Evolutionary conservation across 2,329 filamentous ascomycete genomes (phyloP).

Genomic region (Trichoderma koningiopsis): DNA sequence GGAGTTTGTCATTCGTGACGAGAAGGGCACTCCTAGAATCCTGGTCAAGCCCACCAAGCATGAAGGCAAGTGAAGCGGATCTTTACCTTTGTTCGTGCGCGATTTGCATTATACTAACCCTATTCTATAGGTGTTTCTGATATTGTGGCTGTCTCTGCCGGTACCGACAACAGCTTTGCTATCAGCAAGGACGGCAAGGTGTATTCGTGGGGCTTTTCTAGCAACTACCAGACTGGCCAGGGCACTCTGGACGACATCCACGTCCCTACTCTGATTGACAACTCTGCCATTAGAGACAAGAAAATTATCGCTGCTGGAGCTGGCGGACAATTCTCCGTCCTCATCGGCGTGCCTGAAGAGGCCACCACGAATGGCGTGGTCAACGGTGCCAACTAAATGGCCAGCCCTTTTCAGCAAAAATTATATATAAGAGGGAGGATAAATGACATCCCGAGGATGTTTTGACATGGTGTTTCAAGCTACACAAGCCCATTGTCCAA

Average conservation of each 20-base stretch:
- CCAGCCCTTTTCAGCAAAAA: background rate
- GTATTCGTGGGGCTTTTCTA: conserved; percentile 80
- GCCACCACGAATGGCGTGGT: conserved; percentile 37
- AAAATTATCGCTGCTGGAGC: conserved; percentile 77
- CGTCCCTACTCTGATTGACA: conserved; percentile 77
- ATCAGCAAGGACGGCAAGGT: conserved; percentile 70
- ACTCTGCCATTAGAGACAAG: conserved; percentile 76
- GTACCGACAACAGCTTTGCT: conserved; percentile 73
- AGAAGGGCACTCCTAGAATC: conserved; percentile 65
- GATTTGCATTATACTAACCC: conserved; percentile 15
- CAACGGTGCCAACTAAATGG: conserved; percentile 20
- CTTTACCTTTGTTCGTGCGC: background rate
- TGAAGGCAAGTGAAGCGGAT: conserved; percentile 45
- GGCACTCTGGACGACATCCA: conserved; percentile 78
- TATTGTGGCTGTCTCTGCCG: conserved; percentile 59
- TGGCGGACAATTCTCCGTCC: conserved; percentile 80
- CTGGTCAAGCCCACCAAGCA: conserved; percentile 49
- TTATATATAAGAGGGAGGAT: background rate
- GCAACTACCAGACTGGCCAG: conserved; percentile 77
- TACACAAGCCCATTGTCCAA: background rate
- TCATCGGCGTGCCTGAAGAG: conserved; percentile 51
- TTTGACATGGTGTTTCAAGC: background rate
- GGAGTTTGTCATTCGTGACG: conserved; percentile 63
- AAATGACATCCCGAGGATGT: background rate
- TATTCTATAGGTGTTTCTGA: conserved; percentile 50